Evolutionary conservation across 768 basidiomycete genomes (phyloP).

Genomic region (Boletus edulis): DNA sequence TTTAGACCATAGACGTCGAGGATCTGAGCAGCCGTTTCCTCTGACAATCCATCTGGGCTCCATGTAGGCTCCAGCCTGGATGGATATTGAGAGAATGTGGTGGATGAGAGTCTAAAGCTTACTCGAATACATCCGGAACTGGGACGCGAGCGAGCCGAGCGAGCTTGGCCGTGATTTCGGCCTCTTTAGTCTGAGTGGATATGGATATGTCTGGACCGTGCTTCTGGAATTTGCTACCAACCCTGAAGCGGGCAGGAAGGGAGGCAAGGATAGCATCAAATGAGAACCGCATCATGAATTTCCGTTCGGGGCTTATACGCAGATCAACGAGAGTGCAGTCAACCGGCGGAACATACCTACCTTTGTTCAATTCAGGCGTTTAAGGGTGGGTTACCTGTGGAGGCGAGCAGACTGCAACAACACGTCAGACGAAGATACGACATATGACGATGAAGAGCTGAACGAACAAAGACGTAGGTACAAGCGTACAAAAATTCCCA

Average conservation of each 20-base stretch:
- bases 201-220: conserved; percentile 26
- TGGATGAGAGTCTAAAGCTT: not conserved
- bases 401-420: conserved; percentile 20
- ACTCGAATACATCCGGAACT: conserved; percentile 24
- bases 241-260: conserved; percentile 22
- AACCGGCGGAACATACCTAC: conserved; percentile 5
- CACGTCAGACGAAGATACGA: conserved; percentile 7
- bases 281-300: conserved; percentile 22
- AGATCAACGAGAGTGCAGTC: conserved; percentile 2
- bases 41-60: conserved; percentile 23
- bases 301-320: conserved; percentile 8
- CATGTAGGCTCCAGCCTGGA: conserved; percentile 27
- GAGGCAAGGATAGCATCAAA: conserved; percentile 20
- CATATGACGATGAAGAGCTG: not conserved
- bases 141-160: conserved; percentile 27
- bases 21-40: conserved; percentile 15
- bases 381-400: conserved; percentile 31
- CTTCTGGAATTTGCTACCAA: conserved; percentile 9
- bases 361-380: conserved; percentile 19
- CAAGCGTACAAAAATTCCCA: conserved; percentile 31
- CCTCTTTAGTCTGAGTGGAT: conserved; percentile 18
- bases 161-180: conserved; percentile 22
- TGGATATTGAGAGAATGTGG: not conserved
- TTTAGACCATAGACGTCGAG: conserved; percentile 28
- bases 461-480: conserved; percentile 30